phyloP scores from a whole-genome alignment of 768 basidiomycete genomes.

The Rhizopogon vesiculosus region DNA sequence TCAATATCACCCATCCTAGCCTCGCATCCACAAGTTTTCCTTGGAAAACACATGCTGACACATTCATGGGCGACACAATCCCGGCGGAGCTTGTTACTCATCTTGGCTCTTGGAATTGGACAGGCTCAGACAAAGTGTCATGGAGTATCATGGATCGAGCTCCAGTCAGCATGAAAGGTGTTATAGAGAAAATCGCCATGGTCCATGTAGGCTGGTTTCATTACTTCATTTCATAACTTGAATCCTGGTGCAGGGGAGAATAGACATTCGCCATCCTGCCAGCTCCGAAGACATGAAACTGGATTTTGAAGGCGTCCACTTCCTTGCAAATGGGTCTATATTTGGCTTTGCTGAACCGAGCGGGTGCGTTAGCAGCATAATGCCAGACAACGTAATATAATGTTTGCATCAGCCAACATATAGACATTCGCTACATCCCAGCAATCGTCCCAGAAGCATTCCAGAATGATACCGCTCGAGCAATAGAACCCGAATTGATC shows the following conservation, averaged over 20 bases:
- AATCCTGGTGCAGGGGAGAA: constrained; percentile 48
- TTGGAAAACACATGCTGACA: constrained; percentile 50
- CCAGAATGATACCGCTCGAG: constrained; percentile 54
- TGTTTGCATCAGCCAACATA: constrained; percentile 35
- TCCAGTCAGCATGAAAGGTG: constrained; percentile 31
- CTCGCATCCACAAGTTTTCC: constrained; percentile 31
- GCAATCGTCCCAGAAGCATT: constrained; percentile 53
- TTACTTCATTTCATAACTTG: neutral
- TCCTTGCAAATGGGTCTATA: constrained; percentile 68
- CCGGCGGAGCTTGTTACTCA: constrained; percentile 43
- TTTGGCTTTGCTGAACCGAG: constrained; percentile 65
- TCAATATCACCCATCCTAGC: constrained; percentile 57
- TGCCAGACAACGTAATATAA: neutral
- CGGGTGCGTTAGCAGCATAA: constrained; percentile 39
- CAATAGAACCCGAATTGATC: constrained; percentile 56
- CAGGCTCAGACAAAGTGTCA: constrained; percentile 52
- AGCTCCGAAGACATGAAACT: constrained; percentile 55
- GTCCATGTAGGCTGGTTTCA: constrained; percentile 52
- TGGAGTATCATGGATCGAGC: constrained; percentile 64
- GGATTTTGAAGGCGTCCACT: constrained; percentile 77
- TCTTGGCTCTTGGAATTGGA: constrained; percentile 69
- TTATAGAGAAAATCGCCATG: constrained; percentile 47
- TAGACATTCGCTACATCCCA: constrained; percentile 66
- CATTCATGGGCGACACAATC: constrained; percentile 46
- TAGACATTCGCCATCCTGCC: constrained; percentile 57